Evolutionary conservation across 352 stramenopile genomes (phyloP).

Genomic region (Plasmopara muralis): DNA sequence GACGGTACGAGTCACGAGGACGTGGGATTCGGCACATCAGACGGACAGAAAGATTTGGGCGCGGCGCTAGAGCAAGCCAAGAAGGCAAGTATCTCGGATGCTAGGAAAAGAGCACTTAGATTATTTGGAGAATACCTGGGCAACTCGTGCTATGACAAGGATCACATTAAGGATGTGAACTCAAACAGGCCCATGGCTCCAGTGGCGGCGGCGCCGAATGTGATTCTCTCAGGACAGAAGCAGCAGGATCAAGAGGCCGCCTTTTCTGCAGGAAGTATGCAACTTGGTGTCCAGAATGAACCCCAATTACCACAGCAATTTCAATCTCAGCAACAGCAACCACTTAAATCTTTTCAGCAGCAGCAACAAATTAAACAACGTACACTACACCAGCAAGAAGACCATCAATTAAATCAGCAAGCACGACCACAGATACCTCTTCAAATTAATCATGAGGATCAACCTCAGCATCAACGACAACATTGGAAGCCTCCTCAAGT

Average conservation of each 20-base stretch:
- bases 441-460: conserved; percentile 9
- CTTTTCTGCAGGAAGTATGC: conserved; percentile 1
- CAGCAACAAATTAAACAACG: conserved; percentile 8
- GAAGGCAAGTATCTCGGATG: conserved; percentile 84
- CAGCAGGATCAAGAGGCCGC: conserved; percentile 2
- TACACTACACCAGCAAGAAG: neutral
- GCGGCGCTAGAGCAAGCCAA: conserved; percentile 79
- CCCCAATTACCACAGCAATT: conserved; percentile 3
- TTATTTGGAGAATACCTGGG: conserved; percentile 83
- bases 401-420: conserved; percentile 5
- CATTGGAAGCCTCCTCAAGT: conserved; percentile 28
- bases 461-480: conserved; percentile 15
- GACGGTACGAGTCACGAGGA: conserved; percentile 81
- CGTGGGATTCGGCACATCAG: conserved; percentile 70
- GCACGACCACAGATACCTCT: conserved; percentile 5
- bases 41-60: conserved; percentile 67
- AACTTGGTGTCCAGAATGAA: conserved; percentile 5
- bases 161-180: conserved; percentile 75
- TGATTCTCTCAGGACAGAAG: conserved; percentile 18
- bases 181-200: conserved; percentile 36
- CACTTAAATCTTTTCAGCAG: conserved; percentile 1
- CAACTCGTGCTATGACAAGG: conserved; percentile 85
- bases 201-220: conserved; percentile 14
- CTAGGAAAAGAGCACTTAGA: conserved; percentile 65
- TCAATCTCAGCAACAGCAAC: conserved; percentile 12